These are phyloP conservation scores for Sugiyamaella sp. DNA, from an alignment of 1,139 yeast genomes.

Conservation along the genomic window DNA sequence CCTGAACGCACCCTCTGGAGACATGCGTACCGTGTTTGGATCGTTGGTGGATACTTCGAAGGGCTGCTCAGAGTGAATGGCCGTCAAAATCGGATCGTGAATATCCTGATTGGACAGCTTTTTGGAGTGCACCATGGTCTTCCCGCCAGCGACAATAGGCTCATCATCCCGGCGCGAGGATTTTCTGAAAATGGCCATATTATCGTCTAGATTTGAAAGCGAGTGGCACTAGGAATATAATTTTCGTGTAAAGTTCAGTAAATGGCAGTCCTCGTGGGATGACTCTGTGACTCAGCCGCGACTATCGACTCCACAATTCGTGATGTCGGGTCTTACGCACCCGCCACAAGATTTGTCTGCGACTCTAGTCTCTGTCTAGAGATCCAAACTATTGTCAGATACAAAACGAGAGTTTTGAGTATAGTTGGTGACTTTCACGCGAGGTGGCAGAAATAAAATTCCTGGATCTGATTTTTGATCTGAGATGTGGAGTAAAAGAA, in stretches of 20 bases:
- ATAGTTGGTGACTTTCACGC: neutral
- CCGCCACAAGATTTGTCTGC: too few relatives aligned
- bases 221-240: too few relatives aligned
- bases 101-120: constrained; percentile 44
- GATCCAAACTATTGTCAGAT: neutral
- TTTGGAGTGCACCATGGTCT: constrained; percentile 26
- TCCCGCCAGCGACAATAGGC: constrained; percentile 26
- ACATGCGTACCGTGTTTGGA: constrained; percentile 47
- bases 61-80: constrained; percentile 95
- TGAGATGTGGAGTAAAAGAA: neutral
- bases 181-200: constrained; percentile 33
- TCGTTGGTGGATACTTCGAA: constrained; percentile 72
- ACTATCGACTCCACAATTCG: too few relatives aligned
- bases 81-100: constrained; percentile 87
- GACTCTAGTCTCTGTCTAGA: neutral
- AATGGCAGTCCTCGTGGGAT: too few relatives aligned
- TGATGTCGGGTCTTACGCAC: too few relatives aligned
- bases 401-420: too few relatives aligned
- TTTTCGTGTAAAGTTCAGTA: too few relatives aligned
- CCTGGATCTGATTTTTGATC: neutral
- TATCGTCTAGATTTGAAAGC: too few relatives aligned
- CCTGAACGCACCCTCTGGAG: constrained; percentile 51
- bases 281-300: too few relatives aligned
- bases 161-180: constrained; percentile 26
- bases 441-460: neutral